Evolutionary conservation across 352 stramenopile genomes (phyloP).

Genomic region (Phytophthora brassicae): DNA sequence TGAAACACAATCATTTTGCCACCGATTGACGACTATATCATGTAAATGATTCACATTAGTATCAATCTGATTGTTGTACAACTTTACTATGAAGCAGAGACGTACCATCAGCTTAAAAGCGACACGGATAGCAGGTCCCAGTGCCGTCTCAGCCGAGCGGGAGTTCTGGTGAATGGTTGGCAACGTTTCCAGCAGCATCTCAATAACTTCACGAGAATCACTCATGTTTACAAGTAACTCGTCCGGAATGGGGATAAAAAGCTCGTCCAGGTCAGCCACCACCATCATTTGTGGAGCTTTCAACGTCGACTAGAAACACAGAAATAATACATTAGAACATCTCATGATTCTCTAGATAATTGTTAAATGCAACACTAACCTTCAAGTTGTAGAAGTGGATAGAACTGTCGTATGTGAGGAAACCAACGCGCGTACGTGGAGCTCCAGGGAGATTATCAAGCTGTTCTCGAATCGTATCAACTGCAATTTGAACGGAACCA

Average conservation of each 20-base stretch:
- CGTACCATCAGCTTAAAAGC: constrained; percentile 98
- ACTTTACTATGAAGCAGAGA: constrained; percentile 67
- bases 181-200: constrained; percentile 95
- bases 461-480: constrained; percentile 81
- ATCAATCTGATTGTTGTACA: constrained; percentile 32
- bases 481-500: constrained; percentile 65
- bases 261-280: constrained; percentile 83
- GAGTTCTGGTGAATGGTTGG: constrained; percentile 89
- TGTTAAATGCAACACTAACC: constrained; percentile 38
- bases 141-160: constrained; percentile 70
- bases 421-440: constrained; percentile 77
- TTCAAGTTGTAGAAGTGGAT: constrained; percentile 92
- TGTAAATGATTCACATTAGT: background rate
- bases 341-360: too few relatives aligned
- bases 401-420: constrained; percentile 85
- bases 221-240: constrained; percentile 98
- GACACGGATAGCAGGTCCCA: constrained; percentile 91
- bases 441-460: constrained; percentile 77
- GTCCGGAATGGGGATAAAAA: constrained; percentile 93
- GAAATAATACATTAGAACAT: too few relatives aligned
- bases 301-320: constrained; percentile 49
- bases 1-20: constrained; percentile 91
- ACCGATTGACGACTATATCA: constrained; percentile 69
- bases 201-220: constrained; percentile 93
- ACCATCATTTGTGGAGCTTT: constrained; percentile 91